Base-by-base conservation (phyloP, 1,284 basidiomycete genomes). In the Afroboletus lepidellus region DNA sequence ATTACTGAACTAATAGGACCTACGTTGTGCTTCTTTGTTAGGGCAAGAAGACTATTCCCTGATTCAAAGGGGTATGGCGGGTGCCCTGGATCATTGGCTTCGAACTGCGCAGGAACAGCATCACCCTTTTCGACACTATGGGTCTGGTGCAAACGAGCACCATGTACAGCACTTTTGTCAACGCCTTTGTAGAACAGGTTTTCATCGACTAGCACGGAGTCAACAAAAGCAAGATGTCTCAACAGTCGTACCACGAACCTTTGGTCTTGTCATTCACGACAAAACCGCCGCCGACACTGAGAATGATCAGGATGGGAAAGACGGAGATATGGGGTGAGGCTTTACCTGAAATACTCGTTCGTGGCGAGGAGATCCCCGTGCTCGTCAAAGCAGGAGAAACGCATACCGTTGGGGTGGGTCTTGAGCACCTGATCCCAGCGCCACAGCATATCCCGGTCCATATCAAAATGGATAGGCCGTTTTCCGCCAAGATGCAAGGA, bases 101-200 rank as follows among this genome's bases (percentile, higher is more conserved):
- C 54, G 21, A 62, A 48, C 8, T 55, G 57, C 9, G 48, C 45
- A 46, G 58, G 52, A 39, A 51, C 38, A 18, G 36, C 18, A 32
- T 67, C 63, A 25, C 56, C 57, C 36, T 60, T 56, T 29, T 64
- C 63, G 9, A 74, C 59, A 21, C 75, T 79, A 62, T 87, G 83
- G 6, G 74, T 76, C 60, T 91, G 90, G 58, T 90, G 83, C 24
- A 93, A 73, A 29, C 95, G 81, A 24, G 88, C 86, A 20, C 82
- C 83, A 49, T 89, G 86, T 6, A 95, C 94, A 12, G 78, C 77
- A 45, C 77, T 74, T 67, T 94, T 91, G 65, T 94, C 83, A n/a
- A 95, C 90, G n/a, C 92, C 86, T 69, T 94, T 94, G 78, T 98
- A 98, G 69, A 93, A 98, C 58, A 98, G 69, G 69, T 98, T 98